Evolutionary conservation across 495 filamentous ascomycete genomes (phyloP).

Genomic region (Penicillium fimorum): DNA sequence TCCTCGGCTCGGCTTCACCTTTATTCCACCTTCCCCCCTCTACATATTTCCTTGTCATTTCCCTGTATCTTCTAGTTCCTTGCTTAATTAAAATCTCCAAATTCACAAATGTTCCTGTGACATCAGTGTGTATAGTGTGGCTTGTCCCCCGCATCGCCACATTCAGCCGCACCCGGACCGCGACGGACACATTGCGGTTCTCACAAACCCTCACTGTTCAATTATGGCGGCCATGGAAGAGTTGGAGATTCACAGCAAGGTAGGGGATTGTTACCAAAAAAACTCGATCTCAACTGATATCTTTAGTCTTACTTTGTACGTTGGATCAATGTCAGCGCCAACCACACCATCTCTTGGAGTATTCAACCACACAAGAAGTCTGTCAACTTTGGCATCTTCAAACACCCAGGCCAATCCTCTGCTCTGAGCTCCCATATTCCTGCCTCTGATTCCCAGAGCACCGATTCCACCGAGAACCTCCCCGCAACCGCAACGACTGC

Average conservation of each 20-base stretch:
- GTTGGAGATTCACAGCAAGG: conserved; percentile 96
- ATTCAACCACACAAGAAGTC: conserved; percentile 97
- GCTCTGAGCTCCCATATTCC: conserved; percentile 47
- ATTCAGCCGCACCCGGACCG: conserved; percentile 30
- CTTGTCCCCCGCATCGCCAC: conserved; percentile 14
- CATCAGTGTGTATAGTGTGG: conserved; percentile 6
- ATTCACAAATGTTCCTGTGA: neutral
- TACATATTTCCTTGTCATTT: neutral
- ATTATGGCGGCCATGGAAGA: conserved; percentile 93
- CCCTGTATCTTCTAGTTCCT: neutral
- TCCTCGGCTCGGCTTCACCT: conserved; percentile 22
- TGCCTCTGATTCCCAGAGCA: conserved; percentile 41
- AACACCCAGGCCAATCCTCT: conserved; percentile 75
- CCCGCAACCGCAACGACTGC: conserved; percentile 28
- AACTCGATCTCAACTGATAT: neutral
- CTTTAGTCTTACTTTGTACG: conserved; percentile 91
- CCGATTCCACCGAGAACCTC: conserved; percentile 45
- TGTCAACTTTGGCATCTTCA: conserved; percentile 96
- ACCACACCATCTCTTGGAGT: conserved; percentile 95
- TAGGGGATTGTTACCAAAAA: conserved; percentile 31
- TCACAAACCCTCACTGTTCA: conserved; percentile 19
- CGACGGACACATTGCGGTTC: conserved; percentile 19
- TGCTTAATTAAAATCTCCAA: neutral
- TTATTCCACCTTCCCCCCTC: conserved; percentile 10
- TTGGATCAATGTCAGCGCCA: conserved; percentile 87